Base-by-base conservation (phyloP, 306 rosid genomes). In the Gastrolobium bilobum region DNA sequence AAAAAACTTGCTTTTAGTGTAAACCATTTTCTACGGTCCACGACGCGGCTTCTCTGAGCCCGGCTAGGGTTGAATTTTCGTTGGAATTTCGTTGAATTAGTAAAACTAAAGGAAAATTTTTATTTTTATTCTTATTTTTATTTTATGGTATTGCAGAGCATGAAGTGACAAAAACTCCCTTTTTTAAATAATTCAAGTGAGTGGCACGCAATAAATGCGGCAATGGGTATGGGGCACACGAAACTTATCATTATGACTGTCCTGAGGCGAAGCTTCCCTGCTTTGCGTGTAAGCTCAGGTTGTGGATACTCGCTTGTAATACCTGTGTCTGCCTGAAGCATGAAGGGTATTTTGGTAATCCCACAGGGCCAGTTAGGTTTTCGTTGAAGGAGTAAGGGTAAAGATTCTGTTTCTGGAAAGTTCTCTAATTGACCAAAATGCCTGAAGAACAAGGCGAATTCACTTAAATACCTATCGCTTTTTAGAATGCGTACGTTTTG, bases 101-200 rank as follows among this genome's bases (percentile, higher is more conserved):
- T 7, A 10, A 72, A 33, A 7, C 2, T n/a, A 9, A 11, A 42
- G 8, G 1, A 33, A 33, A 7, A 10, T 26, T 57, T 20, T 20
- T 20, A 20, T 20, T 20, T 20, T 20, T 20, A 20, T 20, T 20
- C 1, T 20, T 20, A 20, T 54, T 56, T 9, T 13, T 1, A 44
- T 6, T 37, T 39, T 15, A 33, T 7, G 2, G 7, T 60, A 35
- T 56, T 26, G 47, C 13, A 44, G 4, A 5, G 47, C 81, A 79
- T 1, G 89, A 81, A 84, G 82, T 82, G 90, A 87, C 89, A 84
- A 87, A 85, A 82, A 2, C 46, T 3, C 3, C 44, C 81, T 85
- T 83, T 83, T 43, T 54, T 31, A 29, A 70, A 71, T 43, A 54
- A 67, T 51, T 15, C 10, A 29, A 81, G 78, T 44, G 15, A 78